A percentile compares a stretch with the other conserved stretches of the same genome.
phyloP scores from a whole-genome alignment of 306 rosid genomes.

The Cucurbita maxima region DNA sequence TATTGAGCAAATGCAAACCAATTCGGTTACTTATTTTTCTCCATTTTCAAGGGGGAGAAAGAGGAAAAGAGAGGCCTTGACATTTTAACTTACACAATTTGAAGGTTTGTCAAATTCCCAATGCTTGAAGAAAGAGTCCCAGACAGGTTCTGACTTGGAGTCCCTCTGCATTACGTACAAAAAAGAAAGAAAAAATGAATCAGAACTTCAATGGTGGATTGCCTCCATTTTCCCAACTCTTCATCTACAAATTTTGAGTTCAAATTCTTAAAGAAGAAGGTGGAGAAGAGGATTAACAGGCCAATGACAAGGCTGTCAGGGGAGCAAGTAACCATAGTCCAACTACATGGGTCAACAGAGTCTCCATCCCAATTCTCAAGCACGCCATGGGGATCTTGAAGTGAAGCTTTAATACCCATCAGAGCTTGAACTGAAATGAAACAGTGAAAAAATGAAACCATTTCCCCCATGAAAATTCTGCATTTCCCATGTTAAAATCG shows the following conservation, averaged over 20 bases:
- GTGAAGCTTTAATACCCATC: conserved; percentile 54
- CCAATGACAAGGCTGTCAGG: conserved; percentile 66
- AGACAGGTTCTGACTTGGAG: conserved; percentile 88
- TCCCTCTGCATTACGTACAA: conserved; percentile 45
- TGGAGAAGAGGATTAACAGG: conserved; percentile 36
- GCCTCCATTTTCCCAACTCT: not conserved
- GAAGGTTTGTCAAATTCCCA: conserved; percentile 92
- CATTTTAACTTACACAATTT: conserved; percentile 59
- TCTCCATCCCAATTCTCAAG: conserved; percentile 86
- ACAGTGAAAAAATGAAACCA: not conserved
- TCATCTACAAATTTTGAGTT: not conserved
- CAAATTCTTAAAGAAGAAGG: not conserved
- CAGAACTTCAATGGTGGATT: not conserved
- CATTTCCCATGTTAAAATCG: not conserved
- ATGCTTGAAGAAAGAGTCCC: conserved; percentile 86
- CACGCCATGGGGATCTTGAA: conserved; percentile 87
- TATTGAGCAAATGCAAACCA: conserved; percentile 20
- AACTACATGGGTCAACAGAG: conserved; percentile 99
- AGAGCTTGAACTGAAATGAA: conserved; percentile 71
- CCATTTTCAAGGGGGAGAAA: not conserved
- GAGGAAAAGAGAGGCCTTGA: not conserved
- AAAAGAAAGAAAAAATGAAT: conserved; percentile 4
- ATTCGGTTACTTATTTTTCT: not conserved
- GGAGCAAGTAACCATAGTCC: conserved; percentile 99
- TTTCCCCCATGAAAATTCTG: not conserved